phyloP scores from a whole-genome alignment of 257 asterid species.

The Catharanthus roseus region DNA sequence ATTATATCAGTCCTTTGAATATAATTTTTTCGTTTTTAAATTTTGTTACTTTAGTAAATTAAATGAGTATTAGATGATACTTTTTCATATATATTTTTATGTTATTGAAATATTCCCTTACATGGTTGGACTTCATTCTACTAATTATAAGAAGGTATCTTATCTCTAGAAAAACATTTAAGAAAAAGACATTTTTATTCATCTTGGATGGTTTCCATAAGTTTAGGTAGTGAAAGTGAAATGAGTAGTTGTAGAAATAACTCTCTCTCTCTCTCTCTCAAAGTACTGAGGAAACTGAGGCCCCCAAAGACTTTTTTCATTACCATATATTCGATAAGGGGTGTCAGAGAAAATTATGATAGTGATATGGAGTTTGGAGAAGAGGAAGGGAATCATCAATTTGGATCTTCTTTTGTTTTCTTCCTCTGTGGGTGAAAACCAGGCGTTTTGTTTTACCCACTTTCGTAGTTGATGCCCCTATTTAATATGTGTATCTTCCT shows the following conservation, averaged over 20 bases:
- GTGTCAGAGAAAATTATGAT: slow-evolving; percentile 3
- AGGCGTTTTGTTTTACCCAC: slow-evolving; percentile 9
- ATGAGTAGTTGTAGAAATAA: slow-evolving; percentile 4
- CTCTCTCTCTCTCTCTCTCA: too few species aligned
- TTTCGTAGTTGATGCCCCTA: slow-evolving; percentile 2
- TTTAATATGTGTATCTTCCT: too few species aligned
- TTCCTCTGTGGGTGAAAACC: slow-evolving; percentile 8
- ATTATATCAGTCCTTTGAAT: too few species aligned
- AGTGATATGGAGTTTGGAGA: slow-evolving; percentile 1
- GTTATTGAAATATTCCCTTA: too few species aligned
- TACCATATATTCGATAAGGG: background rate
- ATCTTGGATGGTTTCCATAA: background rate
- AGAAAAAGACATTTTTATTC: too few species aligned
- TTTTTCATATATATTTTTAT: too few species aligned
- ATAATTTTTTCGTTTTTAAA: too few species aligned
- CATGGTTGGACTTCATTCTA: too few species aligned
- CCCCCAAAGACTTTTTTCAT: background rate
- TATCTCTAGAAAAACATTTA: too few species aligned
- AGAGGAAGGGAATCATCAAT: background rate
- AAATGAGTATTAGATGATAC: too few species aligned
- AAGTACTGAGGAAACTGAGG: background rate
- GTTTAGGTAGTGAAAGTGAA: background rate
- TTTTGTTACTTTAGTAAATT: too few species aligned
- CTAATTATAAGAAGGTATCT: too few species aligned
- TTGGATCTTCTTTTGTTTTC: slow-evolving; percentile 13